Percentiles rank a stretch among this genome's conserved stretches.
Evolutionary conservation across 2,329 filamentous ascomycete species (phyloP).

Genomic region (Fonsecaea monophora): DNA sequence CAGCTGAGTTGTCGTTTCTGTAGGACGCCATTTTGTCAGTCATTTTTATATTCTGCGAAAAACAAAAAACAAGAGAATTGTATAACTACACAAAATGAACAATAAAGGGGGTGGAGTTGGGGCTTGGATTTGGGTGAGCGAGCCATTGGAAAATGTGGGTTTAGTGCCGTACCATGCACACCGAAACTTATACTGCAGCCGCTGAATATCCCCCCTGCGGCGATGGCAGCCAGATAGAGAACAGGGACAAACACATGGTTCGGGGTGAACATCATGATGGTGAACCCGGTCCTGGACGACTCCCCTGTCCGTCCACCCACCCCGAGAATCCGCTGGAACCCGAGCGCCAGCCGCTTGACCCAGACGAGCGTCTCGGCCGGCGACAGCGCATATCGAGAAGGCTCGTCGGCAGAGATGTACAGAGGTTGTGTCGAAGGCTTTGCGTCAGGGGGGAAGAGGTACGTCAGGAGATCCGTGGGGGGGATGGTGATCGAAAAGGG

Average conservation of each 20-base stretch:
- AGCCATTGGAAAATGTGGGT: no score
- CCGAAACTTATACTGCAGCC: neutral
- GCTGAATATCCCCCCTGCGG: neutral
- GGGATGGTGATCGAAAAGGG: slow-evolving; percentile 60
- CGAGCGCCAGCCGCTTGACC: neutral
- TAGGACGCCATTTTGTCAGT: neutral
- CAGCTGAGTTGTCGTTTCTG: slow-evolving; percentile 60
- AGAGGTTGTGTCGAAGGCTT: neutral
- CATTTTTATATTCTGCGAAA: neutral
- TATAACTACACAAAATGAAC: no score
- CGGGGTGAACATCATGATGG: slow-evolving; percentile 69
- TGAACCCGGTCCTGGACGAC: neutral
- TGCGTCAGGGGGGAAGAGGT: neutral
- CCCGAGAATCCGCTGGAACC: neutral
- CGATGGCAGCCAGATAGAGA: slow-evolving; percentile 29
- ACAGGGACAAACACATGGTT: slow-evolving; percentile 73
- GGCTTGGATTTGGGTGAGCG: no score
- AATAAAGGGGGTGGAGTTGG: no score
- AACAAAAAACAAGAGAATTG: no score
- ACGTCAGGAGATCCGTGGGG: neutral
- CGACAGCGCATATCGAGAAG: neutral
- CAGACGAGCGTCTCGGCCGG: neutral
- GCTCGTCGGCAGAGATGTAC: neutral
- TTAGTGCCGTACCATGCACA: neutral
- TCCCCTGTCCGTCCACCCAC: neutral